Conservation (phyloP, 129 eudicot genomes). For the Arctium minus region DNA sequence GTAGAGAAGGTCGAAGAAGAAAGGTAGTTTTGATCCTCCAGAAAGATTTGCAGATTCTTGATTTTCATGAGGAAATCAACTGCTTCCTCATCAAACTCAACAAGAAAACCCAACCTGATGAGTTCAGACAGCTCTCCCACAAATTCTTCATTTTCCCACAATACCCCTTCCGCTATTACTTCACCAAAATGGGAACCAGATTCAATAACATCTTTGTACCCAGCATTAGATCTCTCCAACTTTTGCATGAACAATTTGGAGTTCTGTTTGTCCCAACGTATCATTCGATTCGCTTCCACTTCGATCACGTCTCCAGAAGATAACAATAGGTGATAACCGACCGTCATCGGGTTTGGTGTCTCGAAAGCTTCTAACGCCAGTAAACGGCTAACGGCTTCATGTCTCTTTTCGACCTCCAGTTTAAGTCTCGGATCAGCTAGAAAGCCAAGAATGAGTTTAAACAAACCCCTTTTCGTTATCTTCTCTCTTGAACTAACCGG, state of each 20-base stretch:
- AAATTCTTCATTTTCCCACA: constrained; percentile 48
- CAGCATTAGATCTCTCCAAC: constrained; percentile 21
- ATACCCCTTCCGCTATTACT: constrained; percentile 42
- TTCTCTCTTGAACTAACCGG: constrained; percentile 10
- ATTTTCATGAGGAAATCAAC: constrained; percentile 41
- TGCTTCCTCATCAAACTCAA: constrained; percentile 56
- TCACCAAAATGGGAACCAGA: constrained; percentile 38
- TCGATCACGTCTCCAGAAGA: constrained; percentile 25
- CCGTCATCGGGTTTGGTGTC: constrained; percentile 23
- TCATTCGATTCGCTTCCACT: constrained; percentile 31
- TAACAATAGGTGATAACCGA: constrained; percentile 28
- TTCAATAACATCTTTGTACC: constrained; percentile 27
- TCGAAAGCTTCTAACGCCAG: constrained; percentile 18
- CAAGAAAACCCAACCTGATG: constrained; percentile 40
- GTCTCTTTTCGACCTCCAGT: constrained; percentile 35
- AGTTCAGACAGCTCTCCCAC: constrained; percentile 37
- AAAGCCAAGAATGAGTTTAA: constrained; percentile 46
- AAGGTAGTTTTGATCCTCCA: constrained; percentile 50
- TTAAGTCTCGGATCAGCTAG: constrained; percentile 28
- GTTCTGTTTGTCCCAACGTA: constrained; percentile 48
- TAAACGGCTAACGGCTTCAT: constrained; percentile 28
- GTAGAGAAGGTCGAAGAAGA: constrained; percentile 32
- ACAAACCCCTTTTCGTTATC: constrained; percentile 31
- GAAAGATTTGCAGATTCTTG: constrained; percentile 40
- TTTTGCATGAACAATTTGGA: constrained; percentile 31